phyloP scores from a whole-genome alignment of 1,139 yeast species.

The Hyphopichia wangnamkhiaoensis region DNA sequence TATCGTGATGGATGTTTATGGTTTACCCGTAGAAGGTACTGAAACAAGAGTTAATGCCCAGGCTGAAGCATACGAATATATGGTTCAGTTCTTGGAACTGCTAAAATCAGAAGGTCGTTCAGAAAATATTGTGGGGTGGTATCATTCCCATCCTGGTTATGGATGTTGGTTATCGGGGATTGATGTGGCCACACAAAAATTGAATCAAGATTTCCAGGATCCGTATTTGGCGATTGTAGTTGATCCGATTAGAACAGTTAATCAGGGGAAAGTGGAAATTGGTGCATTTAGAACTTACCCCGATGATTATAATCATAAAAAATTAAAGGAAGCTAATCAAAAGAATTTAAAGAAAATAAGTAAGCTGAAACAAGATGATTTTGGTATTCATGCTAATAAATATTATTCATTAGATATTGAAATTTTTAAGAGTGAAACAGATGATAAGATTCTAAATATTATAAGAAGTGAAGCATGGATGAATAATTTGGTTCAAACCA shows the following conservation, averaged over 20 bases:
- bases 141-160: conserved; percentile 96
- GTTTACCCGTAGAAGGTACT: conserved; percentile 93
- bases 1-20: conserved; percentile 78
- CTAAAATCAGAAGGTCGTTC: conserved; percentile 54
- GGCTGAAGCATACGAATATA: conserved; percentile 90
- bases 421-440: conserved; percentile 60
- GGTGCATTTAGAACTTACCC: conserved; percentile 91
- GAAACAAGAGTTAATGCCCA: conserved; percentile 95
- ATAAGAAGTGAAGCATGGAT: conserved; percentile 57
- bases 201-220: conserved; percentile 87
- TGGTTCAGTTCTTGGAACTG: conserved; percentile 78
- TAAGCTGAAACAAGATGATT: conserved; percentile 53
- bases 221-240: conserved; percentile 88
- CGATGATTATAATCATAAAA: conserved; percentile 28
- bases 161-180: conserved; percentile 94
- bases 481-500: conserved; percentile 14
- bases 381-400: conserved; percentile 68
- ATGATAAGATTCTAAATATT: conserved; percentile 46
- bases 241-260: conserved; percentile 73
- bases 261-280: conserved; percentile 72
- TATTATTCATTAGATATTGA: conserved; percentile 73
- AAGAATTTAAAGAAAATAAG: conserved; percentile 7
- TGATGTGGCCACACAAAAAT: conserved; percentile 82
- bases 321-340: conserved; percentile 3
- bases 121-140: conserved; percentile 85